Percentiles rank a stretch among this genome's conserved stretches.
These are phyloP conservation scores for Talaromyces sp. DNA, from an alignment of 2,329 filamentous ascomycete species.

Conservation along the genomic window DNA sequence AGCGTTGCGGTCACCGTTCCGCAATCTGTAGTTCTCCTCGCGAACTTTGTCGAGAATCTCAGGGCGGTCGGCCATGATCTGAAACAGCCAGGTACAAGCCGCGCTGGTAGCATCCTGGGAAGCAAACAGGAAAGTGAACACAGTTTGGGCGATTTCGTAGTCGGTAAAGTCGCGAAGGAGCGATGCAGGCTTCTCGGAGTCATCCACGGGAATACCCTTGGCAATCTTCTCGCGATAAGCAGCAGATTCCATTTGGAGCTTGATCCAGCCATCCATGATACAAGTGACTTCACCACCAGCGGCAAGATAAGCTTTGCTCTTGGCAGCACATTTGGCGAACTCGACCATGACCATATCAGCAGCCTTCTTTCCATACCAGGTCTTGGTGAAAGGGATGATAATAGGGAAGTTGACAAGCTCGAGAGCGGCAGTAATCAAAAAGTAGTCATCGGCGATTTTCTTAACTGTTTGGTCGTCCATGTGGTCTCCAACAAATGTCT, in stretches of 20 bases:
- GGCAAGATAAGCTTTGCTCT: constrained; percentile 88
- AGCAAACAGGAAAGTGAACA: constrained; percentile 96
- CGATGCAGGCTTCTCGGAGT: constrained; percentile 74
- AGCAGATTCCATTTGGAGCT: constrained; percentile 80
- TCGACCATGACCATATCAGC: constrained; percentile 87
- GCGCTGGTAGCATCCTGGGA: constrained; percentile 96
- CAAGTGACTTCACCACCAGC: constrained; percentile 82
- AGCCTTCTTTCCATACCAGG: constrained; percentile 96
- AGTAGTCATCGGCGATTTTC: constrained; percentile 95
- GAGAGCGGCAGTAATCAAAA: constrained; percentile 88
- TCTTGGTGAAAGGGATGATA: constrained; percentile 90
- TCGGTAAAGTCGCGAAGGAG: constrained; percentile 84
- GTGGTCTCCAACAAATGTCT: constrained; percentile 96
- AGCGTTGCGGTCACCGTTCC: constrained; percentile 69
- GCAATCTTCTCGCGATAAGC: constrained; percentile 75
- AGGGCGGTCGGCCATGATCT: constrained; percentile 89
- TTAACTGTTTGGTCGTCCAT: constrained; percentile 86
- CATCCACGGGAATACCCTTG: constrained; percentile 64
- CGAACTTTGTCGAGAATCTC: constrained; percentile 85
- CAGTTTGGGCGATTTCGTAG: constrained; percentile 84
- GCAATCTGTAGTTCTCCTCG: constrained; percentile 77
- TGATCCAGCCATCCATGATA: constrained; percentile 94
- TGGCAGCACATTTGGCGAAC: constrained; percentile 86
- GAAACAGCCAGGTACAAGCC: constrained; percentile 91
- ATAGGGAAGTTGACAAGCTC: constrained; percentile 98